These are phyloP conservation scores for Sporothrix dimorphospora DNA, from an alignment of 2,329 filamentous ascomycete genomes.

Conservation along the genomic window DNA sequence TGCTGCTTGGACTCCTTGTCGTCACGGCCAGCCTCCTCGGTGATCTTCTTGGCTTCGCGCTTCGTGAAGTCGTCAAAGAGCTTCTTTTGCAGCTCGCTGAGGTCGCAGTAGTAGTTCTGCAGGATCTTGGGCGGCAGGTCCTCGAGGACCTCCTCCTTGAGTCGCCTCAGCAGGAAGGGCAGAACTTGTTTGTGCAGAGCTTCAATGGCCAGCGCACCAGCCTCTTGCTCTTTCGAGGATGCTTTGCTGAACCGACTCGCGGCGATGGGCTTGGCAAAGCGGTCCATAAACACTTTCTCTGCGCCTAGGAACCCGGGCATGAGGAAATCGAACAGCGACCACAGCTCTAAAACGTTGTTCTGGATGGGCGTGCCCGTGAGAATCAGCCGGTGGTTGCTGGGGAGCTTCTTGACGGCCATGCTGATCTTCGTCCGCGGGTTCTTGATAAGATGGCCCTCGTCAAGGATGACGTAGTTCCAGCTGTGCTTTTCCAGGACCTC, in stretches of 20 bases:
- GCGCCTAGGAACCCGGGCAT: conserved; percentile 98
- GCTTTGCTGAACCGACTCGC: conserved; percentile 95
- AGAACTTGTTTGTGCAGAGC: conserved; percentile 98
- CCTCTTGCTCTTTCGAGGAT: conserved; percentile 97
- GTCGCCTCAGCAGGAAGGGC: conserved; percentile 89
- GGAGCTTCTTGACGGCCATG: conserved; percentile 83
- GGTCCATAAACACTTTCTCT: conserved; percentile 91
- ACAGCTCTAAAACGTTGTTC: conserved; percentile 95
- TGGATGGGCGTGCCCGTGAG: conserved; percentile 96
- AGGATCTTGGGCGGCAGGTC: conserved; percentile 97
- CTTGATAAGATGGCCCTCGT: conserved; percentile 98
- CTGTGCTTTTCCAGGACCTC: conserved; percentile 79
- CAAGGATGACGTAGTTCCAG: conserved; percentile 95
- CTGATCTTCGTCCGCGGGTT: conserved; percentile 97
- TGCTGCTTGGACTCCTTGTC: conserved; percentile 96
- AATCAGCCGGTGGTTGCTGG: conserved; percentile 93
- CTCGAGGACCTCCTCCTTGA: conserved; percentile 97
- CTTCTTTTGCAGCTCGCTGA: conserved; percentile 91
- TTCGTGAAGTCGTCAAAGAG: conserved; percentile 96
- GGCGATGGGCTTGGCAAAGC: conserved; percentile 92
- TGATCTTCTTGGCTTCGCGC: conserved; percentile 87
- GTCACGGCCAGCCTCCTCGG: conserved; percentile 77
- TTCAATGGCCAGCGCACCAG: conserved; percentile 92
- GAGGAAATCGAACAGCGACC: conserved; percentile 97
- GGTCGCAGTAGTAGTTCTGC: conserved; percentile 98